Percentiles rank a stretch among this genome's conserved stretches.
Conservation (phyloP, 164 flowering plant genomes). For the Houttuynia cordata region DNA sequence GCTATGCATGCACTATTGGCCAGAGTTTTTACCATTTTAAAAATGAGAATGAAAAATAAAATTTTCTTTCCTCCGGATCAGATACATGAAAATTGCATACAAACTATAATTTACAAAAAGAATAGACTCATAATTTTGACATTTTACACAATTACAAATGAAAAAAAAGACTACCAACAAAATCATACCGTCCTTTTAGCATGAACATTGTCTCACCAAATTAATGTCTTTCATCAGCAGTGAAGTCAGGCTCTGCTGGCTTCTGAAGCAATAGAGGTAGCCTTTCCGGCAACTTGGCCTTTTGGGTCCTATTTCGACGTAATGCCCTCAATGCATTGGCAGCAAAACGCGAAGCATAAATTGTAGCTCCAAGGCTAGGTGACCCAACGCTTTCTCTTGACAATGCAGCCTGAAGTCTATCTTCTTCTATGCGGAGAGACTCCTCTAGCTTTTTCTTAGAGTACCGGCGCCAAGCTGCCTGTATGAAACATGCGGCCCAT, state of each 20-base stretch:
- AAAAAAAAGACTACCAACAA: no score
- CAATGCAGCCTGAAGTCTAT: slow-evolving; percentile 51
- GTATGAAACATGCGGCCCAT: slow-evolving; percentile 93
- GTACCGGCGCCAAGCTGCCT: slow-evolving; percentile 85
- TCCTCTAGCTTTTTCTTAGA: slow-evolving; percentile 60
- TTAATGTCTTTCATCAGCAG: slow-evolving; percentile 13
- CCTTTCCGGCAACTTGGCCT: slow-evolving; percentile 26
- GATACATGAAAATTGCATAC: no score
- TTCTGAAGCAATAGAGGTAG: slow-evolving; percentile 36
- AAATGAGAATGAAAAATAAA: no score
- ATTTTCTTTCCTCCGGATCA: no score
- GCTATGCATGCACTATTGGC: no score
- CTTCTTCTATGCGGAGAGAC: slow-evolving; percentile 56
- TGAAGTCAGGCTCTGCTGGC: slow-evolving; percentile 47
- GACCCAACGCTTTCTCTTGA: slow-evolving; percentile 29
- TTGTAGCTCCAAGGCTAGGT: slow-evolving; percentile 74
- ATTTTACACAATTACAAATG: no score
- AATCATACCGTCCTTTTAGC: no score
- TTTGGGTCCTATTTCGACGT: slow-evolving; percentile 20
- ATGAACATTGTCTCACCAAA: background rate
- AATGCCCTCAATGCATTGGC: slow-evolving; percentile 48
- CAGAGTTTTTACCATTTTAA: no score
- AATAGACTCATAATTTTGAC: no score
- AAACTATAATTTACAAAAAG: no score
- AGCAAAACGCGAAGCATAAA: slow-evolving; percentile 74